Conservation (phyloP, 768 basidiomycete genomes). For the Cystobasidium onofrii region DNA sequence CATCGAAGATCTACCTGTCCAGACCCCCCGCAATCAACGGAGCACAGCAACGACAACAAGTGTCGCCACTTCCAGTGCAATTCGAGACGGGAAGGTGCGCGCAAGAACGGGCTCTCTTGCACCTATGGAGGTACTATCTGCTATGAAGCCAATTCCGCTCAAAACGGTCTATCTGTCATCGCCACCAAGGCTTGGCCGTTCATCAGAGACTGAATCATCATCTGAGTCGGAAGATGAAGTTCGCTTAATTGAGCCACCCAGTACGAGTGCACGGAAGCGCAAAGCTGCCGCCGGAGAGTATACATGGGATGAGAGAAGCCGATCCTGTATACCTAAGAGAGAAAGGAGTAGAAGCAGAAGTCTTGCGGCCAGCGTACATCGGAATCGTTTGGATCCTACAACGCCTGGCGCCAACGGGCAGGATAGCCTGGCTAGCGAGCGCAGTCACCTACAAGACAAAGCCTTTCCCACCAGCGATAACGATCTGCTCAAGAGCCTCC, state of each 20-base stretch:
- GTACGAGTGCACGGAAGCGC: neutral
- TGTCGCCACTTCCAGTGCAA: neutral
- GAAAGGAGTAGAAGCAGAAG: conserved; percentile 28
- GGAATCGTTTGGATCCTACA: neutral
- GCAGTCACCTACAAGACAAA: conserved; percentile 1
- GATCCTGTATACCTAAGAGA: conserved; percentile 7
- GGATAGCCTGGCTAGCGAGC: neutral
- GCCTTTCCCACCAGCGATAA: neutral
- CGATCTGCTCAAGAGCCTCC: neutral
- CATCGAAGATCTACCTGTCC: neutral
- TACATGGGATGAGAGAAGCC: conserved; percentile 17
- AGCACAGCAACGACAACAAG: neutral
- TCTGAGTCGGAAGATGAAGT: conserved; percentile 7
- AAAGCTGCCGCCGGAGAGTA: conserved; percentile 22
- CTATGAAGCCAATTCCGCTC: conserved; percentile 6
- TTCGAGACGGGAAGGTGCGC: neutral
- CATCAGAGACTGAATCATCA: neutral
- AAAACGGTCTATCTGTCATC: conserved; percentile 19
- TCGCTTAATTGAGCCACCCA: neutral
- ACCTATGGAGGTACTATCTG: neutral
- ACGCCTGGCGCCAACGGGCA: neutral
- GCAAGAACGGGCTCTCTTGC: neutral
- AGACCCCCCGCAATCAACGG: neutral
- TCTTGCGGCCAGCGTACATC: neutral
- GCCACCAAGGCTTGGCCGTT: neutral